Evolutionary conservation across 2,329 filamentous ascomycete species (phyloP).

Genomic region (Diaporthe sp.): DNA sequence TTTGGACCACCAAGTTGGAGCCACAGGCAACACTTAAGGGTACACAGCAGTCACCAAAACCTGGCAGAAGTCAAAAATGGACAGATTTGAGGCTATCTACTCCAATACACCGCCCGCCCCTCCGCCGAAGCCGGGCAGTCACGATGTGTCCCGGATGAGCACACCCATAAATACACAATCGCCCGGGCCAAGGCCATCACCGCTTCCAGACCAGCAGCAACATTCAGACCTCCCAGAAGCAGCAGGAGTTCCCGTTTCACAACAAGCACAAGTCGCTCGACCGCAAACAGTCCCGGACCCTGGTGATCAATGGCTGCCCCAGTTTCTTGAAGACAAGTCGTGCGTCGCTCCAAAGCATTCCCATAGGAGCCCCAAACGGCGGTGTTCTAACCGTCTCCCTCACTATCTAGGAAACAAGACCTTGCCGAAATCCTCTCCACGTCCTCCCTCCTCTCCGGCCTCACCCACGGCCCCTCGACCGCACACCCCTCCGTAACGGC

Average conservation of each 20-base stretch:
- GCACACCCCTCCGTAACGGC: conserved; percentile 79
- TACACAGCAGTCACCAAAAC: neutral
- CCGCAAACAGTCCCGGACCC: conserved; percentile 64
- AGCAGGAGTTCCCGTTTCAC: conserved; percentile 42
- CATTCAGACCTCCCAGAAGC: conserved; percentile 44
- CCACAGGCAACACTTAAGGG: no score
- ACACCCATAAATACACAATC: conserved; percentile 68
- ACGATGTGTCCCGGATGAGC: conserved; percentile 75
- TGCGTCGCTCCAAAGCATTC: conserved; percentile 57
- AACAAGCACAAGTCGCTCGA: conserved; percentile 44
- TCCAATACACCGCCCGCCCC: conserved; percentile 74
- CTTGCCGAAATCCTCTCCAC: conserved; percentile 77
- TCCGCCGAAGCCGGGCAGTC: conserved; percentile 78
- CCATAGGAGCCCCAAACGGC: conserved; percentile 11
- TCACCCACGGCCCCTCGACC: conserved; percentile 75
- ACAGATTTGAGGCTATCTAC: conserved; percentile 51
- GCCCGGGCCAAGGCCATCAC: conserved; percentile 57
- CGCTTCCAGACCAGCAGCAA: conserved; percentile 49
- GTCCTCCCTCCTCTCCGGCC: conserved; percentile 77
- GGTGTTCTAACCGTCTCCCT: neutral
- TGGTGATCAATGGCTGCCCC: conserved; percentile 83
- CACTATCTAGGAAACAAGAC: conserved; percentile 76
- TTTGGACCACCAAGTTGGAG: neutral
- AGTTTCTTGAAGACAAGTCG: conserved; percentile 84
- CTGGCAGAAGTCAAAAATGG: conserved; percentile 2